phyloP scores from a whole-genome alignment of 2,329 filamentous ascomycete genomes.

The Pseudomassariella vexata region DNA sequence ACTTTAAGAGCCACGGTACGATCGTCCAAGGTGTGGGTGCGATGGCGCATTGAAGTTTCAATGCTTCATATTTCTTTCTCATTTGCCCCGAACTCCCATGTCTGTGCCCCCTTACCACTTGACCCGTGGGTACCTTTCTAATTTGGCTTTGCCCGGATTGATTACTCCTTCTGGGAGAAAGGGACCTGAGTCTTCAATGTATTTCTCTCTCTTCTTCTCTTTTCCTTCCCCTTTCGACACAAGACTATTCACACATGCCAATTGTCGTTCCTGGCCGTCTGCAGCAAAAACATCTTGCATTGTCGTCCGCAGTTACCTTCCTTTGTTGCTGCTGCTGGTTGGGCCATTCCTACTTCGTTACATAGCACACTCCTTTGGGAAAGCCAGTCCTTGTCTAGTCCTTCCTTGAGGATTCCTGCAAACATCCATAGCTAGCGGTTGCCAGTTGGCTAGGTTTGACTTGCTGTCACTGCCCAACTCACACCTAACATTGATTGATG shows the following conservation, averaged over 20 bases:
- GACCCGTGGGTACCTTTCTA: constrained; percentile 18
- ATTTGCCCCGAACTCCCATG: constrained; percentile 26
- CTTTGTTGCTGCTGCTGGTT: constrained; percentile 9
- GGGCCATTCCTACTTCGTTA: constrained; percentile 12
- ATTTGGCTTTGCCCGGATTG: constrained; percentile 23
- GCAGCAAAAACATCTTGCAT: constrained; percentile 12
- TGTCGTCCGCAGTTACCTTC: constrained; percentile 19
- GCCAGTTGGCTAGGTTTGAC: constrained; percentile 18
- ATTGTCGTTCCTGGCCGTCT: constrained; percentile 12
- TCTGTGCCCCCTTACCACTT: constrained; percentile 21
- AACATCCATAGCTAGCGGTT: constrained; percentile 18
- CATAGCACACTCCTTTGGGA: constrained; percentile 13
- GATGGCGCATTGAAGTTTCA: constrained; percentile 25
- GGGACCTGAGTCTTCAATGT: no score
- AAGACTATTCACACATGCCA: constrained; percentile 9
- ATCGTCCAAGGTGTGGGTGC: constrained; percentile 23
- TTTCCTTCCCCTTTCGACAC: constrained; percentile 10
- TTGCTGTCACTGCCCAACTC: constrained; percentile 17
- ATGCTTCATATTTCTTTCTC: constrained; percentile 21
- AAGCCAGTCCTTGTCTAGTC: constrained; percentile 16
- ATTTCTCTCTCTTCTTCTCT: constrained; percentile 11
- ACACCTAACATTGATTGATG: constrained; percentile 8
- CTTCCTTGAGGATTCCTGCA: constrained; percentile 22
- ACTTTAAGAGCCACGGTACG: constrained; percentile 15
- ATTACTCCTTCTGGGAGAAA: constrained; percentile 22